Percentiles rank a stretch among this genome's conserved stretches.
phyloP scores from a whole-genome alignment of 495 filamentous ascomycete genomes.

The Xylaria grammica region DNA sequence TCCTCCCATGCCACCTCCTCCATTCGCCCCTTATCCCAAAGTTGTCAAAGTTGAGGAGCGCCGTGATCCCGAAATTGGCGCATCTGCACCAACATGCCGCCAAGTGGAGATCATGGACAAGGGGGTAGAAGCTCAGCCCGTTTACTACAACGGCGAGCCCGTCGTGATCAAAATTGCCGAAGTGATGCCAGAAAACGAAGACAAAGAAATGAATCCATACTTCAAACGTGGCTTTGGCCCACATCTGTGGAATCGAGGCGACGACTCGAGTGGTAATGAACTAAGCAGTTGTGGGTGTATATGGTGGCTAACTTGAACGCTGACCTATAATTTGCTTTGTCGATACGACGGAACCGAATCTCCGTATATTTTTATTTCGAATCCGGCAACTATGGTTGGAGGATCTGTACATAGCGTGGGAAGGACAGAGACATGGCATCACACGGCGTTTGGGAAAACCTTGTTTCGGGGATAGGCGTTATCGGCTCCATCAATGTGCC shows the following conservation, averaged over 20 bases:
- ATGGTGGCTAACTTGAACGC: slow-evolving; percentile 39
- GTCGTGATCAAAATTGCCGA: slow-evolving; percentile 67
- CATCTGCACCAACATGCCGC: slow-evolving; percentile 65
- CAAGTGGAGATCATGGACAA: slow-evolving; percentile 68
- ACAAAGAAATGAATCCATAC: slow-evolving; percentile 1
- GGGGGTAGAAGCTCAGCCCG: slow-evolving; percentile 45
- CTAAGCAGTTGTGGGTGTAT: slow-evolving; percentile 43
- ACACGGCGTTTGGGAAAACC: slow-evolving; percentile 17
- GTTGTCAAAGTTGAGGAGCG: slow-evolving; percentile 83
- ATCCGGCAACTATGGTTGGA: slow-evolving; percentile 22
- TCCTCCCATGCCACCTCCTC: slow-evolving; percentile 24
- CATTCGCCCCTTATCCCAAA: slow-evolving; percentile 62
- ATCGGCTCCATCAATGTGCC: neutral
- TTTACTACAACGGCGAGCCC: slow-evolving; percentile 44
- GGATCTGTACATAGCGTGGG: slow-evolving; percentile 24
- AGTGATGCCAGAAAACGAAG: slow-evolving; percentile 36
- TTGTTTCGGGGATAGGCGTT: neutral
- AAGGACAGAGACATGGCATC: slow-evolving; percentile 25
- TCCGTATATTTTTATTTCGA: slow-evolving; percentile 15
- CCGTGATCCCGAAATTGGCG: slow-evolving; percentile 52
- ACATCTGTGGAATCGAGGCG: neutral
- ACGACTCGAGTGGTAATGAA: slow-evolving; percentile 21
- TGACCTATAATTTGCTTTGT: neutral
- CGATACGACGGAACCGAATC: neutral
- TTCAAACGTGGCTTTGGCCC: neutral